Percentiles rank a stretch among this genome's conserved stretches.
Conservation (phyloP, 2,329 filamentous ascomycete genomes). For the Xylariaceae sp. region DNA sequence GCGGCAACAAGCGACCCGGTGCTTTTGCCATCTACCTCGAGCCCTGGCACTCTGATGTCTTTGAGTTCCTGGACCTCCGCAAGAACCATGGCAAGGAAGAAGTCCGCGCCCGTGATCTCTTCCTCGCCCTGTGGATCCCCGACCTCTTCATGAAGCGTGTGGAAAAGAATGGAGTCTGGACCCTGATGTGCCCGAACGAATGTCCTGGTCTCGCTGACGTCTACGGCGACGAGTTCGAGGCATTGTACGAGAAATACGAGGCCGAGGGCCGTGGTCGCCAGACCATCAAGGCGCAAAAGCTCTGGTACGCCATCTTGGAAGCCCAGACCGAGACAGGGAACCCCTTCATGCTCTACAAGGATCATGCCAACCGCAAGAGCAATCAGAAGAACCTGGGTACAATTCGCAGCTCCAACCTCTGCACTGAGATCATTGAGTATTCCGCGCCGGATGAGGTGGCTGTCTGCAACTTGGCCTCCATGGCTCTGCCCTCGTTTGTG, state of each 20-base stretch:
- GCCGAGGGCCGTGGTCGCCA: slow-evolving; percentile 77
- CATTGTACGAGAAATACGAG: slow-evolving; percentile 90
- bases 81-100: slow-evolving; percentile 99
- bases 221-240: slow-evolving; percentile 96
- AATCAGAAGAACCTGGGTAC: slow-evolving; percentile 99
- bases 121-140: slow-evolving; percentile 96
- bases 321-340: slow-evolving; percentile 98
- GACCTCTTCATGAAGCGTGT: slow-evolving; percentile 99
- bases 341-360: slow-evolving; percentile 99
- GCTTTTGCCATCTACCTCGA: slow-evolving; percentile 98
- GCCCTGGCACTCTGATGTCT: slow-evolving; percentile 97
- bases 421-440: slow-evolving; percentile 98
- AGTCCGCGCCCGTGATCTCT: slow-evolving; percentile 90
- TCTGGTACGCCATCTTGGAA: slow-evolving; percentile 98
- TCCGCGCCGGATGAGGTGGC: slow-evolving; percentile 95
- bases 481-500: slow-evolving; percentile 85
- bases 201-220: slow-evolving; percentile 91
- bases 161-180: slow-evolving; percentile 94
- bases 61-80: slow-evolving; percentile 92
- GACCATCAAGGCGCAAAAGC: slow-evolving; percentile 94
- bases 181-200: slow-evolving; percentile 96
- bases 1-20: slow-evolving; percentile 97
- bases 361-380: slow-evolving; percentile 96
- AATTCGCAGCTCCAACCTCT: slow-evolving; percentile 96
- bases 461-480: slow-evolving; percentile 93